Conservation (phyloP, 2,329 filamentous ascomycete genomes). For the Aspergillus sp. region DNA sequence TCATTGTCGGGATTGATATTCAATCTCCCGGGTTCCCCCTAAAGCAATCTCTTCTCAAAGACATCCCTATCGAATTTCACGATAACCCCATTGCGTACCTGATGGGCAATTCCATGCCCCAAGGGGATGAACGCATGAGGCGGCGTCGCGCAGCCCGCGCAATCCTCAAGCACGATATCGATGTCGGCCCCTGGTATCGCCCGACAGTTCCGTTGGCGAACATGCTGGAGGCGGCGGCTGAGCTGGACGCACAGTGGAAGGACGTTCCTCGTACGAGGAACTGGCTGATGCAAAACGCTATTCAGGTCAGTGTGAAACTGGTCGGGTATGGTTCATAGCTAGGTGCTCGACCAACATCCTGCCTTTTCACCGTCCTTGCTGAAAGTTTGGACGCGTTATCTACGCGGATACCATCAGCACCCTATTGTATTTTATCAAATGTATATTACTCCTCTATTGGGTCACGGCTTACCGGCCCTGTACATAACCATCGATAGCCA, state of each 20-base stretch:
- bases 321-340: neutral
- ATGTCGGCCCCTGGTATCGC: slow-evolving; percentile 26
- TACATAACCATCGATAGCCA: slow-evolving; percentile 5
- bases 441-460: slow-evolving; percentile 13
- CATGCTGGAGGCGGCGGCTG: slow-evolving; percentile 43
- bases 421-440: slow-evolving; percentile 16
- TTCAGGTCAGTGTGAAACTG: slow-evolving; percentile 35
- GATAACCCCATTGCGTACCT: slow-evolving; percentile 34
- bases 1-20: slow-evolving; percentile 39
- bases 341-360: neutral
- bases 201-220: slow-evolving; percentile 31
- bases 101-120: slow-evolving; percentile 22
- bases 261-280: slow-evolving; percentile 28
- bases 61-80: slow-evolving; percentile 33
- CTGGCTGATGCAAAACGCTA: slow-evolving; percentile 40
- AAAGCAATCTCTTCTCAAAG: slow-evolving; percentile 19
- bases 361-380: neutral
- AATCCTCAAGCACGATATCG: slow-evolving; percentile 37
- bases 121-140: slow-evolving; percentile 29
- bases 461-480: neutral
- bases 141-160: slow-evolving; percentile 33
- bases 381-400: neutral
- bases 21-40: slow-evolving; percentile 20
- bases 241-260: slow-evolving; percentile 40
- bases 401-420: neutral